Conservation (phyloP, 768 basidiomycete genomes). For the Coprinopsis cinerea region DNA sequence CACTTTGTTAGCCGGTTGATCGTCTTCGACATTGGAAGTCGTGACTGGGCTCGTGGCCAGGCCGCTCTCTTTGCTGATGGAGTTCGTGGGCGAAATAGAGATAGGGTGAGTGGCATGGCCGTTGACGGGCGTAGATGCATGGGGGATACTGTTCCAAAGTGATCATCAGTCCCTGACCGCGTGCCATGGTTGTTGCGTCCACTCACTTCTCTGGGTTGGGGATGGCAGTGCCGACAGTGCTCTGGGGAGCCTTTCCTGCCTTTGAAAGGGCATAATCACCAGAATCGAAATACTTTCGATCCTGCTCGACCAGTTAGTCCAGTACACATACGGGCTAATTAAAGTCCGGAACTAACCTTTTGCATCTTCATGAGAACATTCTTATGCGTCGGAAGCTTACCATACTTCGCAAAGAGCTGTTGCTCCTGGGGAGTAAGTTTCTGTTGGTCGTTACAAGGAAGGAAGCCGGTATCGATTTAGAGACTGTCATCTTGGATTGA, state of each 20-base stretch:
- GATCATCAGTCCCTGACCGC: slow-evolving; percentile 14
- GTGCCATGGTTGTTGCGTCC: slow-evolving; percentile 2
- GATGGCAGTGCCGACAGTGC: slow-evolving; percentile 89
- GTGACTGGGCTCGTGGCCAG: slow-evolving; percentile 36
- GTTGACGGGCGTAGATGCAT: slow-evolving; percentile 67
- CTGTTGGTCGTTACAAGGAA: slow-evolving; percentile 30
- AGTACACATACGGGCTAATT: slow-evolving; percentile 10
- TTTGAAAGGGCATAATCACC: slow-evolving; percentile 98
- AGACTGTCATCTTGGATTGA: neutral
- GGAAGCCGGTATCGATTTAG: slow-evolving; percentile 18
- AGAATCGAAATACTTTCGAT: slow-evolving; percentile 99
- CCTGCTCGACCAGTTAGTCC: slow-evolving; percentile 42
- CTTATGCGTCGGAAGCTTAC: slow-evolving; percentile 92
- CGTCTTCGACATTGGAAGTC: slow-evolving; percentile 24
- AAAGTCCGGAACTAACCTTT: slow-evolving; percentile 51
- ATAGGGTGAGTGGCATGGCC: slow-evolving; percentile 48
- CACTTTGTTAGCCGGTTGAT: slow-evolving; percentile 10
- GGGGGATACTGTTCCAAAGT: slow-evolving; percentile 63
- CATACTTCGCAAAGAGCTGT: slow-evolving; percentile 91
- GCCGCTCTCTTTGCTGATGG: slow-evolving; percentile 57
- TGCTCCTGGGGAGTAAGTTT: slow-evolving; percentile 85
- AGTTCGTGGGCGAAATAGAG: slow-evolving; percentile 72
- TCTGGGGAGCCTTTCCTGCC: slow-evolving; percentile 86
- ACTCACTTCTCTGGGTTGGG: slow-evolving; percentile 96
- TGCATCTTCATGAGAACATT: slow-evolving; percentile 92